These are phyloP conservation scores for Rhodotorula sp. DNA, from an alignment of 1,284 basidiomycete species.

Conservation along the genomic window DNA sequence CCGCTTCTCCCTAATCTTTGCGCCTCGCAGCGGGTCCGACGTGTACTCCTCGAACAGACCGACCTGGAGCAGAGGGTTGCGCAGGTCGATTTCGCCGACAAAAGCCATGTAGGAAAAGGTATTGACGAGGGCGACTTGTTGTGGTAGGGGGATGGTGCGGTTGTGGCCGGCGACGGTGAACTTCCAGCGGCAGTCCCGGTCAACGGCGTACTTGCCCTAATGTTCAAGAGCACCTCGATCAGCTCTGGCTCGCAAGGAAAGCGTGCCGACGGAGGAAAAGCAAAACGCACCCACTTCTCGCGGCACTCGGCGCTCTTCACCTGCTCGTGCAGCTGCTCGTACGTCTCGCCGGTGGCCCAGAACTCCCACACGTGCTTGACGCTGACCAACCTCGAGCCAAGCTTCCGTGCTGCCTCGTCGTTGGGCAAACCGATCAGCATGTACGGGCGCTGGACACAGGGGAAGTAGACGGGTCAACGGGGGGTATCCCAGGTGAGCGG, in stretches of 20 bases:
- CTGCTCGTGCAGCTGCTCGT: constrained; percentile 42
- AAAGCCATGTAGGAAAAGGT: constrained; percentile 86
- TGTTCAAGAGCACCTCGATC: neutral
- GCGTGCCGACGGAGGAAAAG: neutral
- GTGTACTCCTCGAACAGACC: constrained; percentile 88
- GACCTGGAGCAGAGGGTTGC: constrained; percentile 72
- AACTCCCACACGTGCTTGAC: constrained; percentile 64
- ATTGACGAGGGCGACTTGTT: constrained; percentile 53
- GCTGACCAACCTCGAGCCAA: constrained; percentile 76
- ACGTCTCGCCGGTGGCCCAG: constrained; percentile 46
- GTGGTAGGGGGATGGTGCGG: constrained; percentile 65
- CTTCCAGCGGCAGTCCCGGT: constrained; percentile 69
- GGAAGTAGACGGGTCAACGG: neutral
- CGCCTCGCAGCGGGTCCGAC: constrained; percentile 42
- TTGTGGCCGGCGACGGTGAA: constrained; percentile 76
- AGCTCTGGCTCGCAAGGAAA: neutral
- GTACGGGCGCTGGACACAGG: constrained; percentile 58
- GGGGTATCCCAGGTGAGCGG: neutral
- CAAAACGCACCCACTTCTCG: constrained; percentile 34
- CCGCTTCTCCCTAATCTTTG: constrained; percentile 10
- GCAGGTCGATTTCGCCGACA: constrained; percentile 77
- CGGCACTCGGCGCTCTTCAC: constrained; percentile 3
- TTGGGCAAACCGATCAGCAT: constrained; percentile 68
- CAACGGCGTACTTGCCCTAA: constrained; percentile 59
- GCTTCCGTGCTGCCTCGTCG: constrained; percentile 69